Base-by-base conservation (phyloP, 176 grass and related monocot genomes). In the Triticum dicoccoides region DNA sequence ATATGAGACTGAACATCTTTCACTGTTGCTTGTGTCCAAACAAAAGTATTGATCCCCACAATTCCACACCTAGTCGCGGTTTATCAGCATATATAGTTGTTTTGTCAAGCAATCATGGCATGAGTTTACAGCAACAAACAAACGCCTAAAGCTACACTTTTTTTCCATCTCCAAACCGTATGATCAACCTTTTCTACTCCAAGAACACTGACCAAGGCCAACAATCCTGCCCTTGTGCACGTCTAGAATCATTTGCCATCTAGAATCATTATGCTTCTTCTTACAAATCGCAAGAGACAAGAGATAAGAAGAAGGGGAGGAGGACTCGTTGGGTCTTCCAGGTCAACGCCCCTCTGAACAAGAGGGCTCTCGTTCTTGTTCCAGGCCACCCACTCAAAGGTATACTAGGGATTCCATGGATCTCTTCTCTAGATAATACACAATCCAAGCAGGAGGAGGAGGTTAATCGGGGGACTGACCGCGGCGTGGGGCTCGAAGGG, bases 401-500 rank as follows among this genome's bases (percentile, higher is more conserved):
- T 18, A 54, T 54, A 14, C 45, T 49, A 14, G 3, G 4, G 45
- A 49, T 13, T 56, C 54, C 54, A 21, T 59, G 54, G 54, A 59
- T 59, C 51, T 52, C 39, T 42, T 18, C 54, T 21, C 54, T 59
- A 21, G 0, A 9, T 21, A 74, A 30, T 30, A 30, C 29, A 30
- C 52, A 6, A 76, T 58, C 21, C 12, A 61, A 35, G 52, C 9
- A 80, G 12, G 61, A 62, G 35, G 73, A 21, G 27, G 73, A 73
- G 47, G 32, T 33, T 21, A 56, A 88, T 90, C n/a, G 54, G 54
- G 54, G 54, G 8, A 77, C 74, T 11, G 61, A 96, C 94, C 56
- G 74, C 74, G 27, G 88, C 80, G 73, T 90, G 91, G 14, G 94
- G 91, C 52, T 99, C 97, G 56, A 77, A 77, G 27, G 90, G 92